Percentiles rank a stretch among this genome's conserved stretches.
Evolutionary conservation across 2,329 filamentous ascomycete species (phyloP).

Genomic region (Plenodomus biglobosus): DNA sequence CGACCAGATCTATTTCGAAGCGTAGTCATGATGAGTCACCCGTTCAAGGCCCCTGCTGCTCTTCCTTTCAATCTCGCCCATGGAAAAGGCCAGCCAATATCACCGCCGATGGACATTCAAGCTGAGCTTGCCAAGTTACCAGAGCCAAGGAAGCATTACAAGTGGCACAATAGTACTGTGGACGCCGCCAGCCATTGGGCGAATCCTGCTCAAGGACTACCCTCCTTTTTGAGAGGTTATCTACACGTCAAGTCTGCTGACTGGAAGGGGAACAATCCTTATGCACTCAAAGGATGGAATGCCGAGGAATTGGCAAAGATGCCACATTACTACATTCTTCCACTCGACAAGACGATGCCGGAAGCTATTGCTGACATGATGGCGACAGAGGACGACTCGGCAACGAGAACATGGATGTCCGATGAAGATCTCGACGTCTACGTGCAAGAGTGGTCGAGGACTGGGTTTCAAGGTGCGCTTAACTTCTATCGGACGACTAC

Average conservation of each 20-base stretch:
- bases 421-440: slow-evolving; percentile 63
- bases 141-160: slow-evolving; percentile 68
- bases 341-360: slow-evolving; percentile 59
- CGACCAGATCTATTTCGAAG: slow-evolving; percentile 66
- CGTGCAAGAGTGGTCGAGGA: slow-evolving; percentile 61
- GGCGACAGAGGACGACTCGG: slow-evolving; percentile 52
- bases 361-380: slow-evolving; percentile 59
- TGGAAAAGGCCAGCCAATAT: slow-evolving; percentile 23
- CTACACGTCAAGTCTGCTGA: slow-evolving; percentile 68
- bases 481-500: slow-evolving; percentile 69
- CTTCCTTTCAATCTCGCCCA: slow-evolving; percentile 53
- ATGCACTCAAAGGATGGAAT: slow-evolving; percentile 57
- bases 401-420: slow-evolving; percentile 58
- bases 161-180: slow-evolving; percentile 63
- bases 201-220: slow-evolving; percentile 55
- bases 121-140: slow-evolving; percentile 56
- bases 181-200: slow-evolving; percentile 53
- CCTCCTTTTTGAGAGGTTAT: slow-evolving; percentile 66
- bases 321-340: slow-evolving; percentile 71
- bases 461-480: slow-evolving; percentile 65
- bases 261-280: slow-evolving; percentile 59
- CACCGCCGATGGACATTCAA: slow-evolving; percentile 53
- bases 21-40: slow-evolving; percentile 66
- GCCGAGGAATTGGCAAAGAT: slow-evolving; percentile 60
- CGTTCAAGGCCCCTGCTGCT: slow-evolving; percentile 57